These are phyloP conservation scores for Chenopodium formosanum DNA, from an alignment of 148 eudicot species.

Conservation along the genomic window DNA sequence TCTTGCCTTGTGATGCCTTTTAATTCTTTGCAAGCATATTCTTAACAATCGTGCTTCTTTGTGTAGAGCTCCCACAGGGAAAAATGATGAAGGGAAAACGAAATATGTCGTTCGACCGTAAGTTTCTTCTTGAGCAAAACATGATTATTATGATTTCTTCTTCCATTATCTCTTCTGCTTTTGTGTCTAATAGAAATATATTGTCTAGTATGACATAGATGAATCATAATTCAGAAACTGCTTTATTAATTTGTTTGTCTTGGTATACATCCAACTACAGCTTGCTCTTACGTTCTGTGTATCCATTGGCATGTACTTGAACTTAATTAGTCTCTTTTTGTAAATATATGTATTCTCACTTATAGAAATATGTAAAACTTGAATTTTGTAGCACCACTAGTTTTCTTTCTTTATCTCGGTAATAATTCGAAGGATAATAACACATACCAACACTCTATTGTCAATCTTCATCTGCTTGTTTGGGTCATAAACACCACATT, in stretches of 20 bases:
- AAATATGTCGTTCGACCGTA: constrained; percentile 96
- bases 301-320: neutral
- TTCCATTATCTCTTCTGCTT: neutral
- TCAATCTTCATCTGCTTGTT: neutral
- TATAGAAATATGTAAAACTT: neutral
- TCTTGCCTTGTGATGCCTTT: neutral
- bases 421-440: neutral
- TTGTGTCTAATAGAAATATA: neutral
- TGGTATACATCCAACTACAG: neutral
- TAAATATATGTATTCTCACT: neutral
- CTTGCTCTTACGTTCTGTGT: neutral
- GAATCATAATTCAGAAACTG: neutral
- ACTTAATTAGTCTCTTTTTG: neutral
- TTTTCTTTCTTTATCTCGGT: neutral
- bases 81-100: constrained; percentile 81
- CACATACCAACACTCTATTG: neutral
- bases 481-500: neutral
- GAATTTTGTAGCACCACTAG: neutral
- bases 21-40: neutral
- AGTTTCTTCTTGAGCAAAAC: constrained; percentile 29
- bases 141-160: neutral
- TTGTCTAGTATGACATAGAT: neutral
- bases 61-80: constrained; percentile 73
- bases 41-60: constrained; percentile 4
- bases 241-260: neutral